Percentiles rank a stretch among this genome's conserved stretches.
phyloP scores from a whole-genome alignment of 345 rosid species.

The Angophora floribunda region DNA sequence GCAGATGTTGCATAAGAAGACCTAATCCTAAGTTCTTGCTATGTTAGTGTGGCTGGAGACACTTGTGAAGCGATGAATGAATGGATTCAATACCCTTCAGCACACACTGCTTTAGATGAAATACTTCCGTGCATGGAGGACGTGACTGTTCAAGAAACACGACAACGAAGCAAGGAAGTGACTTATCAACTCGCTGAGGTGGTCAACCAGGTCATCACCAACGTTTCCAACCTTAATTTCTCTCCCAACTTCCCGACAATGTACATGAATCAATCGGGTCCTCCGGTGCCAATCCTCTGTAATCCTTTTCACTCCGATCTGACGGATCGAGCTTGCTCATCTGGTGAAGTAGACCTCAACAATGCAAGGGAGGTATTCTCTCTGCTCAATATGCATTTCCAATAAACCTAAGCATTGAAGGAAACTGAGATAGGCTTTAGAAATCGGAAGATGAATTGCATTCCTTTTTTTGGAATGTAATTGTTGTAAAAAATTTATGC shows the following conservation, averaged over 20 bases:
- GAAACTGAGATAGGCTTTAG: not conserved
- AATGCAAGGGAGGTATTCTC: constrained; percentile 70
- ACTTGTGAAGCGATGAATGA: constrained; percentile 84
- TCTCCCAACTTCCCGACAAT: constrained; percentile 68
- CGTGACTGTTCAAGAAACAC: constrained; percentile 71
- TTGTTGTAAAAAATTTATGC: not conserved
- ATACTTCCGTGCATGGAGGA: constrained; percentile 82
- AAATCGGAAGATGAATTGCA: not conserved
- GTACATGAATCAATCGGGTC: constrained; percentile 93
- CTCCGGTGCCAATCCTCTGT: constrained; percentile 73
- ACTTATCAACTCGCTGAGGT: constrained; percentile 69
- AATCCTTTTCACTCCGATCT: constrained; percentile 63
- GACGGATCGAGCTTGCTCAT: constrained; percentile 48
- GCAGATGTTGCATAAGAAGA: not conserved
- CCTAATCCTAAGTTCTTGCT: not conserved
- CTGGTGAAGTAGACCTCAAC: constrained; percentile 60
- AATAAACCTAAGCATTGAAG: not conserved
- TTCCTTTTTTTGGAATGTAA: not conserved
- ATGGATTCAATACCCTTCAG: constrained; percentile 75
- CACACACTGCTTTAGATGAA: constrained; percentile 78
- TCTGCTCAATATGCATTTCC: not conserved
- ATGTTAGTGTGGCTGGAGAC: constrained; percentile 65
- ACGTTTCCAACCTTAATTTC: constrained; percentile 88
- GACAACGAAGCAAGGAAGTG: constrained; percentile 57
- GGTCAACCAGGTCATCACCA: constrained; percentile 77